Evolutionary conservation across 768 basidiomycete genomes (phyloP).

Genomic region (Russula emetica): DNA sequence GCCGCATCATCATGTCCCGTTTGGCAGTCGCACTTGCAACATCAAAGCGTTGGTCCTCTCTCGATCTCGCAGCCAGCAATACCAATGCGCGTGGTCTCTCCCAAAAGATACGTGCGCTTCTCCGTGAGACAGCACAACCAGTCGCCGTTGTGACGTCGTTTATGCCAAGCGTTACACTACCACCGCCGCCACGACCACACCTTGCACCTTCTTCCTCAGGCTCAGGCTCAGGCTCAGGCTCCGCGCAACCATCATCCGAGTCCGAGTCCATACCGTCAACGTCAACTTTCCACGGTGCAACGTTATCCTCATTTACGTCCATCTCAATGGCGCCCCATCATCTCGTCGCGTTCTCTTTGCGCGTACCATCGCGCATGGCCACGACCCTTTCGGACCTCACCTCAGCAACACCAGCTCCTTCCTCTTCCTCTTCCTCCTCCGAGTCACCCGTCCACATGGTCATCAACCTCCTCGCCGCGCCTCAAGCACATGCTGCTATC

Average conservation of each 20-base stretch:
- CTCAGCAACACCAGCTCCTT: slow-evolving; percentile 22
- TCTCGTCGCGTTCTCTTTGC: slow-evolving; percentile 83
- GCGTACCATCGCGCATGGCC: slow-evolving; percentile 87
- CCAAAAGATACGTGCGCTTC: slow-evolving; percentile 46
- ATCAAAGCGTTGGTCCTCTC: slow-evolving; percentile 9
- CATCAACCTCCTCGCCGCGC: slow-evolving; percentile 72
- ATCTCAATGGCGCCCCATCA: slow-evolving; percentile 87
- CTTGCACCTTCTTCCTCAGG: not conserved
- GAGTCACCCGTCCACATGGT: slow-evolving; percentile 52
- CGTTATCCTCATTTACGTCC: slow-evolving; percentile 89
- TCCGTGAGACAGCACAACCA: slow-evolving; percentile 78
- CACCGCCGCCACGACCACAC: not conserved
- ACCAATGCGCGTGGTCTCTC: slow-evolving; percentile 1
- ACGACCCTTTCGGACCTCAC: slow-evolving; percentile 42
- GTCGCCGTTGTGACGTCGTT: slow-evolving; percentile 80
- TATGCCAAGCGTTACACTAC: slow-evolving; percentile 38
- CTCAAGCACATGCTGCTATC: slow-evolving; percentile 58
- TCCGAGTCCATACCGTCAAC: slow-evolving; percentile 10
- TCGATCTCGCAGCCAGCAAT: not conserved
- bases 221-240: not conserved
- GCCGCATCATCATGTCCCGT: not conserved
- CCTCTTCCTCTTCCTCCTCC: slow-evolving; percentile 6
- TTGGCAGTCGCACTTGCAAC: not conserved
- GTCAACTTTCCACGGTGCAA: slow-evolving; percentile 73
- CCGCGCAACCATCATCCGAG: not conserved